These are phyloP conservation scores for Heteromeles arbutifolia DNA, from an alignment of 306 rosid genomes.

Conservation along the genomic window DNA sequence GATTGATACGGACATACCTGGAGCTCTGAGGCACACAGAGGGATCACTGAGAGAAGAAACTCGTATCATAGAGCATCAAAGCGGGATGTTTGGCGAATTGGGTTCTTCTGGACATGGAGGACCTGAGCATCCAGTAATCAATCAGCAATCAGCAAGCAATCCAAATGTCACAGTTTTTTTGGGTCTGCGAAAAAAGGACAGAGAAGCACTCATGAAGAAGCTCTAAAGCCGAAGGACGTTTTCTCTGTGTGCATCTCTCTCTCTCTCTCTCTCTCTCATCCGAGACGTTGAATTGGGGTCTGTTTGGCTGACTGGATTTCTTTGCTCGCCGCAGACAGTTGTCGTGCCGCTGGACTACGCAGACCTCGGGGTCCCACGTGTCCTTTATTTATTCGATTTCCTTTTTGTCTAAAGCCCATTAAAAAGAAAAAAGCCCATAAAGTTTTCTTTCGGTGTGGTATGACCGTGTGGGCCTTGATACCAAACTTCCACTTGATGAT, in stretches of 20 bases:
- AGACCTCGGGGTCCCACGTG: neutral
- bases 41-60: neutral
- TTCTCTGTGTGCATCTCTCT: neutral
- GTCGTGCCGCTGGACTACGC: neutral
- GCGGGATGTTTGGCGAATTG: neutral
- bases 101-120: neutral
- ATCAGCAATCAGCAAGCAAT: neutral
- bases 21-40: constrained; percentile 2
- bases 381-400: neutral
- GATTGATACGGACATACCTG: constrained; percentile 32
- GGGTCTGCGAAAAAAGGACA: neutral
- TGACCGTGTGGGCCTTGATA: neutral
- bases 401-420: neutral
- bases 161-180: neutral
- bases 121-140: neutral
- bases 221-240: constrained; percentile 7
- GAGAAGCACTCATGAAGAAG: constrained; percentile 25
- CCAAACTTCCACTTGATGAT: neutral
- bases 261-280: constrained; percentile 17
- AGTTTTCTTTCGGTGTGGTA: neutral
- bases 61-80: constrained; percentile 8
- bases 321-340: neutral
- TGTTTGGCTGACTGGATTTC: constrained; percentile 19
- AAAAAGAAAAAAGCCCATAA: neutral
- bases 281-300: constrained; percentile 18